Percentiles rank a stretch among this genome's conserved stretches.
Conservation (phyloP, 805 yeast species). For the Scheffersomyces amazonensis region DNA sequence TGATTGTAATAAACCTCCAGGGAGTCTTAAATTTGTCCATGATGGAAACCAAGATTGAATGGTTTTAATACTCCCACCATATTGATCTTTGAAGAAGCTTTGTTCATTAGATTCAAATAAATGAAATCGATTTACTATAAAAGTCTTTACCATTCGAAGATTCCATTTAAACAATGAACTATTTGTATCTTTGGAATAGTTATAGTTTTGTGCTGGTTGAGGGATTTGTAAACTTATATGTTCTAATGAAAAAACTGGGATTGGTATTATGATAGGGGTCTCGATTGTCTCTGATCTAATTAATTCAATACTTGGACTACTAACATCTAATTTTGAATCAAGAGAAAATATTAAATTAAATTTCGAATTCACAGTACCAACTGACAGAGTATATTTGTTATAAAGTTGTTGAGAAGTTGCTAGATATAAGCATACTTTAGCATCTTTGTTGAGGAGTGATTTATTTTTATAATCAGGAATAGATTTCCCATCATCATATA, state of each 20-base stretch:
- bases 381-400: conserved; percentile 24
- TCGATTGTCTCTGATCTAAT: conserved; percentile 17
- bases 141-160: conserved; percentile 22
- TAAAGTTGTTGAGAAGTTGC: conserved; percentile 32
- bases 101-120: conserved; percentile 13
- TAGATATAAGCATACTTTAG: conserved; percentile 19
- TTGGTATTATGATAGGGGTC: conserved; percentile 35
- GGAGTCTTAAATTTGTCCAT: conserved; percentile 17
- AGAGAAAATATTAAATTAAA: conserved; percentile 35
- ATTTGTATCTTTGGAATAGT: conserved; percentile 11
- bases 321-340: conserved; percentile 28
- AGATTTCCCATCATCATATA: conserved; percentile 38
- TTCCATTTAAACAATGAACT: conserved; percentile 31
- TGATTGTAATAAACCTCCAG: conserved; percentile 14
- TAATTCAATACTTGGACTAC: conserved; percentile 35
- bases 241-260: conserved; percentile 32
- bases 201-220: conserved; percentile 15
- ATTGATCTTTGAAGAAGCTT: conserved; percentile 19
- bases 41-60: conserved; percentile 24
- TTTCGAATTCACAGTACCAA: conserved; percentile 11
- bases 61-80: conserved; percentile 25
- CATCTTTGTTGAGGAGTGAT: conserved; percentile 1
- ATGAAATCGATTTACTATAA: conserved; percentile 26
- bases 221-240: conserved; percentile 22
- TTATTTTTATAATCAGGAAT: conserved; percentile 12